These are phyloP conservation scores for Fusarium poae DNA, from an alignment of 2,329 filamentous ascomycete genomes.

Conservation along the genomic window DNA sequence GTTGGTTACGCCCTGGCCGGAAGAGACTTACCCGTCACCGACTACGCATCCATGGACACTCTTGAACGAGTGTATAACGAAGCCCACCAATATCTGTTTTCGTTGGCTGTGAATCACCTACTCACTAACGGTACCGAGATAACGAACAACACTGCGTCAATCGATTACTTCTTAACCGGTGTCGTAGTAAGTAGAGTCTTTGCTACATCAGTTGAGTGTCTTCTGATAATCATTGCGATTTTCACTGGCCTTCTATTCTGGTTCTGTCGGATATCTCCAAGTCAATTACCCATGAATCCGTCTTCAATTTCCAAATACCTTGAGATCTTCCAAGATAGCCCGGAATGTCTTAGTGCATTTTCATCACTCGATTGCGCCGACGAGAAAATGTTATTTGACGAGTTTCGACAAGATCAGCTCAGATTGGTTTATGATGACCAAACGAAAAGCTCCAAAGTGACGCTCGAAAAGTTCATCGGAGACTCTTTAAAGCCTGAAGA, in stretches of 20 bases:
- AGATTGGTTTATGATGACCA: slow-evolving; percentile 20
- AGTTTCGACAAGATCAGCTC: slow-evolving; percentile 33
- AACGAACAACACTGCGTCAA: neutral
- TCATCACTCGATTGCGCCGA: slow-evolving; percentile 18
- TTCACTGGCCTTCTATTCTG: slow-evolving; percentile 27
- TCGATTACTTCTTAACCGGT: slow-evolving; percentile 43
- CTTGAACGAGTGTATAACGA: slow-evolving; percentile 38
- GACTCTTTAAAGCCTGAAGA: neutral
- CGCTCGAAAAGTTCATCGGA: neutral
- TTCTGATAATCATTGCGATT: slow-evolving; percentile 45
- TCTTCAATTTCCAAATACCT: slow-evolving; percentile 44
- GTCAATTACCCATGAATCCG: slow-evolving; percentile 45
- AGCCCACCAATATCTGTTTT: slow-evolving; percentile 53
- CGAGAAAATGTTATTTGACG: slow-evolving; percentile 14
- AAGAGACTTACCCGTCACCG: neutral
- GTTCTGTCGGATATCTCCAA: slow-evolving; percentile 7
- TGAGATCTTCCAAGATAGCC: slow-evolving; percentile 40
- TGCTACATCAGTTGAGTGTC: slow-evolving; percentile 48
- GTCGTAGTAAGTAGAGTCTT: slow-evolving; percentile 53
- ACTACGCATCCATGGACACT: slow-evolving; percentile 17
- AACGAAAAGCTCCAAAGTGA: neutral
- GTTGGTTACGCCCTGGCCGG: slow-evolving; percentile 52
- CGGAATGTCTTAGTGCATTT: slow-evolving; percentile 13
- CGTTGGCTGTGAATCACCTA: slow-evolving; percentile 38
- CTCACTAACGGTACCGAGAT: slow-evolving; percentile 34